Percentiles rank a stretch among this genome's conserved stretches.
Evolutionary conservation across 108 stramenopile genomes (phyloP).

Genomic region (Skeletonema costatum): DNA sequence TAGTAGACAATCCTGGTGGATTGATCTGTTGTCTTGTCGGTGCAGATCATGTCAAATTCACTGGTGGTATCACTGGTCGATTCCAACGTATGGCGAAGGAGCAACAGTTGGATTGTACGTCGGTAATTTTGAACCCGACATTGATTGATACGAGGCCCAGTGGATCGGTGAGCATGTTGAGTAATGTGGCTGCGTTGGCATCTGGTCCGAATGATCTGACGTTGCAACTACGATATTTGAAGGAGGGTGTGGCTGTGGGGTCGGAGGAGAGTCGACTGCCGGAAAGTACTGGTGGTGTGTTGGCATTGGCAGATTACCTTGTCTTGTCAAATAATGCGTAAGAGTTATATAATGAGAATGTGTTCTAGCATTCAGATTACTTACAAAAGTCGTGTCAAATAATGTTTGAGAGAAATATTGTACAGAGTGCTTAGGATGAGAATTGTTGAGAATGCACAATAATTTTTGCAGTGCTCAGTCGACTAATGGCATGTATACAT

Average conservation of each 20-base stretch:
- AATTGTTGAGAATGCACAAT: no score
- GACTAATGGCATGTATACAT: no score
- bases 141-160: constrained; percentile 74
- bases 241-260: constrained; percentile 56
- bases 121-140: constrained; percentile 71
- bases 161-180: constrained; percentile 43
- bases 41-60: constrained; percentile 82
- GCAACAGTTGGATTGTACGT: constrained; percentile 38
- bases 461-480: no score
- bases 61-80: constrained; percentile 70
- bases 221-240: constrained; percentile 70
- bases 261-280: constrained; percentile 34
- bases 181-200: constrained; percentile 29
- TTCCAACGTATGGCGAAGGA: constrained; percentile 48
- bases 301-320: constrained; percentile 69
- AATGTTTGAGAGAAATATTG: no score
- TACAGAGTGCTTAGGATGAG: no score
- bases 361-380: no score
- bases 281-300: constrained; percentile 66
- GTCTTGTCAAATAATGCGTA: constrained; percentile 13
- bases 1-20: constrained; percentile 50
- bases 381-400: no score
- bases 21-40: constrained; percentile 72
- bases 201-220: constrained; percentile 51
- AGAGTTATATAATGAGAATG: no score